Conservation (phyloP, 306 rosid genomes). For the Gastrolobium bilobum region DNA sequence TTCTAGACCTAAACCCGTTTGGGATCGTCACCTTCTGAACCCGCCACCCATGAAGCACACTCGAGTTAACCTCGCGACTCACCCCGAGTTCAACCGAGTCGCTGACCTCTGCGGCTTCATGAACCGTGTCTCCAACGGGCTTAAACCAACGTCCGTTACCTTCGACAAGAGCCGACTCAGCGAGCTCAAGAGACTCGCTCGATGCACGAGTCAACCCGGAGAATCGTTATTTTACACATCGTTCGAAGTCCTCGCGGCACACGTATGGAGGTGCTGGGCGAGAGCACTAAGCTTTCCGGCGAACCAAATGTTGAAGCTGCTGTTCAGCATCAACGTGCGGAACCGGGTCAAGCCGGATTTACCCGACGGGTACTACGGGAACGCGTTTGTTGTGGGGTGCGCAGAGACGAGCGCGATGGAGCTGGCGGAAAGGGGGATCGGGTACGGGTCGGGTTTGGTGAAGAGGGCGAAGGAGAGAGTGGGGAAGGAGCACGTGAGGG, state of each 20-base stretch:
- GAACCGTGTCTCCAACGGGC: slow-evolving; percentile 61
- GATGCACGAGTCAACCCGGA: slow-evolving; percentile 41
- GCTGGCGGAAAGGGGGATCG: slow-evolving; percentile 61
- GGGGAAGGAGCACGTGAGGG: slow-evolving; percentile 70
- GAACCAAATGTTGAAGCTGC: slow-evolving; percentile 68
- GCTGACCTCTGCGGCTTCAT: slow-evolving; percentile 76
- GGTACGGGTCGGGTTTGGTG: slow-evolving; percentile 64
- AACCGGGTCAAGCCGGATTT: slow-evolving; percentile 72
- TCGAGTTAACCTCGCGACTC: not conserved
- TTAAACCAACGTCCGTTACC: slow-evolving; percentile 64
- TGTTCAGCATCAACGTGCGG: slow-evolving; percentile 82
- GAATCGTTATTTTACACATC: slow-evolving; percentile 56
- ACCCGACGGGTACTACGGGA: slow-evolving; percentile 87
- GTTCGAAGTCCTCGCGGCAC: slow-evolving; percentile 84
- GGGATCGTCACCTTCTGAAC: slow-evolving; percentile 79
- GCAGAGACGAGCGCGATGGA: slow-evolving; percentile 70
- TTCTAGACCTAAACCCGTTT: slow-evolving; percentile 54
- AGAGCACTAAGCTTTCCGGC: slow-evolving; percentile 71
- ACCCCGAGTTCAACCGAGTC: slow-evolving; percentile 67
- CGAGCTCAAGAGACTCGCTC: slow-evolving; percentile 57
- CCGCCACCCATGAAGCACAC: not conserved
- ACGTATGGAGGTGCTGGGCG: slow-evolving; percentile 96
- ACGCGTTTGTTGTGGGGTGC: slow-evolving; percentile 85
- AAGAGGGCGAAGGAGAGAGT: slow-evolving; percentile 78
- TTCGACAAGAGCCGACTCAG: slow-evolving; percentile 53